Conservation (phyloP, 371 early-diverging fungal species). For the Rhizopus arrhizus region DNA sequence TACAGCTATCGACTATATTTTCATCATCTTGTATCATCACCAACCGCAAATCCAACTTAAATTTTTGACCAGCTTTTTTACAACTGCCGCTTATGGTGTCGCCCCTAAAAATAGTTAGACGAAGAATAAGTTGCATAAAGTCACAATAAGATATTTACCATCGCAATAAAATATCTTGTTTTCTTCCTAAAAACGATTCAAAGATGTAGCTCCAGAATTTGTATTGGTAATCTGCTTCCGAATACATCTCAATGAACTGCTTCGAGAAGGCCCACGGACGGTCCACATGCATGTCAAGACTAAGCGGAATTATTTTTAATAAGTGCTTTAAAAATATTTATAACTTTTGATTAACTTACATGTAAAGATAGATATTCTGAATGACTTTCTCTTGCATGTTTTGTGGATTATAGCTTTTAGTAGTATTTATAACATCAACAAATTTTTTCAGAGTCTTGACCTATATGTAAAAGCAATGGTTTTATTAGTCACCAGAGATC, state of each 20-base stretch:
- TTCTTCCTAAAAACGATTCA: conserved; percentile 24
- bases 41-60: conserved; percentile 15
- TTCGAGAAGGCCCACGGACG: conserved; percentile 21
- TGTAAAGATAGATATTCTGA: conserved; percentile 14
- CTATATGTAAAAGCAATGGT: conserved; percentile 19
- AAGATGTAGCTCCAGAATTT: conserved; percentile 27
- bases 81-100: conserved; percentile 20
- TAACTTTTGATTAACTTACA: conserved; percentile 19
- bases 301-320: conserved; percentile 16
- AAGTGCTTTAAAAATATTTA: conserved; percentile 18
- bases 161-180: conserved; percentile 20
- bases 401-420: conserved; percentile 13
- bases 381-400: background rate
- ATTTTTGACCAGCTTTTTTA: conserved; percentile 19
- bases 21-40: conserved; percentile 19
- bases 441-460: conserved; percentile 11
- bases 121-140: conserved; percentile 23
- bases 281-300: conserved; percentile 20
- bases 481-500: conserved; percentile 25
- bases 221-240: conserved; percentile 26
- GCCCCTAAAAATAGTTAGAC: conserved; percentile 23
- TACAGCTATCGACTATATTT: conserved; percentile 17
- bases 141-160: conserved; percentile 25
- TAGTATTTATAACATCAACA: conserved; percentile 7
- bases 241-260: conserved; percentile 20